These are phyloP conservation scores for Brassica cretica DNA, from an alignment of 345 rosid species.

Conservation along the genomic window DNA sequence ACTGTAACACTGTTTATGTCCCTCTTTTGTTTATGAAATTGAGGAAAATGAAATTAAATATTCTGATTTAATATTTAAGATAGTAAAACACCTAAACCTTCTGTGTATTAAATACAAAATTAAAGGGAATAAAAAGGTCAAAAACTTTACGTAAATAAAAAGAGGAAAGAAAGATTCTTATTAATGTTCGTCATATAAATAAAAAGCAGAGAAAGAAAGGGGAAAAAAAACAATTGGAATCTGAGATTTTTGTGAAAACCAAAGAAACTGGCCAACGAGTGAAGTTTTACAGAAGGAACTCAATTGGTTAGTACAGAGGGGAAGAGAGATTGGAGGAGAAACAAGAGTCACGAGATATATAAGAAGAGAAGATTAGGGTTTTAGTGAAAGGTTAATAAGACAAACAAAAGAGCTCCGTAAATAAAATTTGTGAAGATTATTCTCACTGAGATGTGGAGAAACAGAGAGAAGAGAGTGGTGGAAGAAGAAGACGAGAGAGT, in stretches of 20 bases:
- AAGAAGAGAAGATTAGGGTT: conserved; percentile 34
- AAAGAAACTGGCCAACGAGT: conserved; percentile 26
- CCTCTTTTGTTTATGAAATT: background rate
- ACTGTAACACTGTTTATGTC: background rate
- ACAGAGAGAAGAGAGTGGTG: conserved; percentile 11
- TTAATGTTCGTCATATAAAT: conserved; percentile 20
- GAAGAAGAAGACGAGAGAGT: conserved; percentile 36
- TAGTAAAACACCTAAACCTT: conserved; percentile 52
- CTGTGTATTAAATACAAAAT: conserved; percentile 2
- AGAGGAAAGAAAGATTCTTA: conserved; percentile 24
- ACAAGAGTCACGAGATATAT: conserved; percentile 41
- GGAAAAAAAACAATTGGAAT: conserved; percentile 16
- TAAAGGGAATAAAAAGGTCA: conserved; percentile 41
- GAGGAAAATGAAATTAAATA: background rate
- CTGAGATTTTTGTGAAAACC: conserved; percentile 11
- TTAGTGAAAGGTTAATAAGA: conserved; percentile 8
- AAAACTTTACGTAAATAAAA: conserved; percentile 35
- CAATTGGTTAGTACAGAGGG: conserved; percentile 21
- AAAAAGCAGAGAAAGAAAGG: conserved; percentile 16
- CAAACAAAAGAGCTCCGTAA: conserved; percentile 23
- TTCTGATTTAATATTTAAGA: background rate
- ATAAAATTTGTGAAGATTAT: conserved; percentile 8
- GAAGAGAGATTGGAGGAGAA: conserved; percentile 34
- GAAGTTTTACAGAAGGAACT: conserved; percentile 30
- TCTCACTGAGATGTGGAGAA: background rate